Evolutionary conservation across 352 stramenopile genomes (phyloP).

Genomic region (Phytophthora chlamydospora): DNA sequence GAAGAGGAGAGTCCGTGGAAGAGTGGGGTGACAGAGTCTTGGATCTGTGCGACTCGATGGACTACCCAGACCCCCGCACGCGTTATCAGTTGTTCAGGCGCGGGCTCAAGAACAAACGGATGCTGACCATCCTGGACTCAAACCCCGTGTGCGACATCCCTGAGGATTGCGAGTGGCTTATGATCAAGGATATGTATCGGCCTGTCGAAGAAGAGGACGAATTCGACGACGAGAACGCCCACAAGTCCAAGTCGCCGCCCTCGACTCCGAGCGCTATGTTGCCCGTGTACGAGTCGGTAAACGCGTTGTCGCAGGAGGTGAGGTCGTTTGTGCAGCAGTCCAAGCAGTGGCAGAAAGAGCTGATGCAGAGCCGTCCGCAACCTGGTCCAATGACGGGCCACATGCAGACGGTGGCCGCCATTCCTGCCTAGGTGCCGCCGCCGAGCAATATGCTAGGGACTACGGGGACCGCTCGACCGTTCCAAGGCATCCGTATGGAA

Average conservation of each 20-base stretch:
- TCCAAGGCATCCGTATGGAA: background rate
- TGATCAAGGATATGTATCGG: constrained; percentile 6
- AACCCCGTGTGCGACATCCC: background rate
- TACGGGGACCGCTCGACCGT: background rate
- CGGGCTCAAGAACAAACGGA: background rate
- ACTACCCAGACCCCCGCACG: background rate
- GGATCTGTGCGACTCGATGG: constrained; percentile 5
- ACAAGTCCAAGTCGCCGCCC: too few relatives aligned
- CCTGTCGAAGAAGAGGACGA: constrained; percentile 1
- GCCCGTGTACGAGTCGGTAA: too few relatives aligned
- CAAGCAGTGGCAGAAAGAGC: background rate
- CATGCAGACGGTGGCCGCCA: too few relatives aligned
- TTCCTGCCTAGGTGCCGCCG: too few relatives aligned
- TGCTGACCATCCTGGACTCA: constrained; percentile 1
- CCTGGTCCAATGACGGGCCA: too few relatives aligned
- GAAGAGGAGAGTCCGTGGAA: constrained; percentile 1
- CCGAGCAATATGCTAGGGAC: too few relatives aligned
- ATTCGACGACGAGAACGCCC: background rate
- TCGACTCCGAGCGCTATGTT: too few relatives aligned
- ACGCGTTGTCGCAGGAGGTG: too few relatives aligned
- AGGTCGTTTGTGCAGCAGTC: background rate
- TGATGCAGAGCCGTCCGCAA: background rate
- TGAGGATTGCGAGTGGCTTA: constrained; percentile 1
- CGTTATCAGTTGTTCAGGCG: background rate
- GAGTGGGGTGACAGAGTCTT: constrained; percentile 7